Base-by-base conservation (phyloP, 345 rosid genomes). In the Psidium friedrichsthalianum region DNA sequence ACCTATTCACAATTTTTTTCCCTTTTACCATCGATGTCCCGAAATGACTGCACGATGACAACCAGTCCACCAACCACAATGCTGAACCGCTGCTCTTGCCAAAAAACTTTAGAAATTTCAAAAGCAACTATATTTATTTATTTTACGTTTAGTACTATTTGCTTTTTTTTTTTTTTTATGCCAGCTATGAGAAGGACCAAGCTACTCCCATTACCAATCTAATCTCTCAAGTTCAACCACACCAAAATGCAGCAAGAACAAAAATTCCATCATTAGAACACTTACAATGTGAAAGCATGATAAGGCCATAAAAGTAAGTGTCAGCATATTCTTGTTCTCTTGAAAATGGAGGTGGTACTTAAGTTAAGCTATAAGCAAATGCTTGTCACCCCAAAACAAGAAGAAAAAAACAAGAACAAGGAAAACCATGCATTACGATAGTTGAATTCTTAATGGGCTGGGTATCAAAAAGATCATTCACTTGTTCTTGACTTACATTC, bases 401-500 rank as follows among this genome's bases (percentile, higher is more conserved):
- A 12, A n/a, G 14, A 59, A 0, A 3, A 44, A 44, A 25, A 59
- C n/a, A 3, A 3, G 6, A 27, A 56, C 8, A 56, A 1, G 29
- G 24, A 32, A 69, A 69, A 3, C 44, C 78, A 4, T 69, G 78
- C 24, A 32, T 69, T 32, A 29, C 36, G 36, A 36, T 36, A 36
- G 36, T 36, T 16, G 76, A 14, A 64, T 64, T 29, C 76, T 29
- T 22, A 64, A 69, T 32, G 44, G 24, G 78, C 44, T 8, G 44
- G 78, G 6, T 2, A 3, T 16, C 3, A 69, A 69, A 69, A 40
- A 16, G 6, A 69, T 69, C 44, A 8, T 44, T 51, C 52, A 11
- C 58, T 54, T 32, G 56, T 44, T 54, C 82, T 47, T 36, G 78
- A 91, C 98, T 93, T 90, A 97, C 99, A 87, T 51, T 94, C 96